Evolutionary conservation across 495 filamentous ascomycete genomes (phyloP), one percentile per base, ranked within the genome.

Genomic region (Physcia stellaris): DNA sequence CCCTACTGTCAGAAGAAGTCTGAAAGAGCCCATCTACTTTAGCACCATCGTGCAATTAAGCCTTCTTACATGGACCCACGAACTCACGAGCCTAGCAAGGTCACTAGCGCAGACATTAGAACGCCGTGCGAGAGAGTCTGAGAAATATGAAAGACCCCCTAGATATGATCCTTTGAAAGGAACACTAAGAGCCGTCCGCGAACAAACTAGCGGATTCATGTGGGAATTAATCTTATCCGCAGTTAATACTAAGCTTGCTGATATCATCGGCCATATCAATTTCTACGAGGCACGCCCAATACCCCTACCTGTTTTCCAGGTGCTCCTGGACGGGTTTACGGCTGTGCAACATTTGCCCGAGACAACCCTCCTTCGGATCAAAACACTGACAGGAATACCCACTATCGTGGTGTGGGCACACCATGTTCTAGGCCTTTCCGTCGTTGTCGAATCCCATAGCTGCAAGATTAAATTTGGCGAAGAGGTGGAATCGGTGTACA

Each of bases 41-140:
- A 32, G 40, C 13, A 48, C 40, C 40, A 33, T 48, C 24, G 35
- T 48, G 20, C 45, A 48, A 28, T 12, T 48, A 41, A 37, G 35
- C 20, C 19, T 27, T 13, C 22, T 37, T 0, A 37, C 35, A 16
- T 37, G 6, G 3, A 37, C 35, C 11, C 35, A 37, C 19, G 21
- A 23, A 16, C 12, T 37, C n/a, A 1, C 4, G 35, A 26, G 35
- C 22, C 22, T 37, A 2, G 28, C 35, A 6, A 24, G n/a, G 4
- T 2, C n/a, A 23, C 18, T 37, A 17, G 19, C 21, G 19, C 24
- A 18, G n/a, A 11, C 35, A 13, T 37, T 37, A 9, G 21, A 37
- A 11, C 35, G 22, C 11, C 24, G 35, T 16, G 12, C 35, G 6
- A 21, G 28, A 26, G 35, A 24, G 2, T 12, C 35, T 9, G 19